A percentile compares a stretch with the other conserved stretches of the same genome.
Conservation (phyloP, 352 stramenopile genomes). For the Pythium oligandrum region DNA sequence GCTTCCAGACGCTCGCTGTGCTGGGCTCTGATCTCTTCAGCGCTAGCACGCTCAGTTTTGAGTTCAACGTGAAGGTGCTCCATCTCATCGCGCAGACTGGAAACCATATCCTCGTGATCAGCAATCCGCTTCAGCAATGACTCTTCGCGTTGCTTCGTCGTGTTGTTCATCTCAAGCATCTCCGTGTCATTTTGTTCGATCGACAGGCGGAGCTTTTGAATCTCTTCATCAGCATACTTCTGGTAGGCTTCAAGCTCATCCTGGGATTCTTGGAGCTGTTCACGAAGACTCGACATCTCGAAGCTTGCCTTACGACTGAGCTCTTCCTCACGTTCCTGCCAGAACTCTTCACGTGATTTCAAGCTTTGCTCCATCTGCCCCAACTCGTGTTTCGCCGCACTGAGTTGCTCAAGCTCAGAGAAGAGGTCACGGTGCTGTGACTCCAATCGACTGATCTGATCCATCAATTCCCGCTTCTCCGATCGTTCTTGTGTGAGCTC, state of each 20-base stretch:
- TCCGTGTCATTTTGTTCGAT: conserved; percentile 34
- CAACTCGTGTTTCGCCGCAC: conserved; percentile 4
- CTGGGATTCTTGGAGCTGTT: conserved; percentile 40
- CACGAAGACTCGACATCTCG: conserved; percentile 36
- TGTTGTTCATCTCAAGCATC: conserved; percentile 24
- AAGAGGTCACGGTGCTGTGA: conserved; percentile 1
- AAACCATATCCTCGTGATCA: conserved; percentile 23
- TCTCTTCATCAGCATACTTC: conserved; percentile 47
- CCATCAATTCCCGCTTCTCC: too few relatives aligned
- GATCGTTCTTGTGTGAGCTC: too few relatives aligned
- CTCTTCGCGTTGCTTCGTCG: conserved; percentile 20
- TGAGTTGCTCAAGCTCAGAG: conserved; percentile 6
- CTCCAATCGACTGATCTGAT: too few relatives aligned
- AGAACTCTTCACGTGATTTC: conserved; percentile 18
- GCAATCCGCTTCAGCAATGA: conserved; percentile 17
- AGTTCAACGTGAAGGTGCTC: conserved; percentile 26
- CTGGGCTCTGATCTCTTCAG: conserved; percentile 12
- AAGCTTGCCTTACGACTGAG: conserved; percentile 16
- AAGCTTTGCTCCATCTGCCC: conserved; percentile 26
- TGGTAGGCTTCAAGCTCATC: conserved; percentile 46
- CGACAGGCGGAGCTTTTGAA: conserved; percentile 34
- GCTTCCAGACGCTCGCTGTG: conserved; percentile 7
- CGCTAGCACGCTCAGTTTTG: conserved; percentile 7
- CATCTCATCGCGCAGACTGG: conserved; percentile 24
- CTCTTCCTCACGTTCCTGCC: conserved; percentile 35